Evolutionary conservation across 768 basidiomycete species (phyloP), one percentile per base, ranked within the genome.

Genomic region (Lactifluus rugatus): DNA sequence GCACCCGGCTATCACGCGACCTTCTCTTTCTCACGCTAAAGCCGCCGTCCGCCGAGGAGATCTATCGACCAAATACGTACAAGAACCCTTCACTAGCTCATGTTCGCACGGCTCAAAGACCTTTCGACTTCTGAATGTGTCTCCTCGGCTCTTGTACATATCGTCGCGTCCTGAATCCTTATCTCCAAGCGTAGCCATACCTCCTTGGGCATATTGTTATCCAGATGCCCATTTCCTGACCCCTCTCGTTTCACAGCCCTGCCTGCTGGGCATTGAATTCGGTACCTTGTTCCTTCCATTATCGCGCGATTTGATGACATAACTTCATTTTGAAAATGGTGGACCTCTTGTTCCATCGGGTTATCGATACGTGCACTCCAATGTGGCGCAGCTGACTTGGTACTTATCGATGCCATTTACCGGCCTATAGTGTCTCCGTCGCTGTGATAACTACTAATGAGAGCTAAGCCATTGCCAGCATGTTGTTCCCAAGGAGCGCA

Each of bases 81-180:
- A 39, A 26, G 34, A 36, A 28, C 56, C 44, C 31, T 28, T 44
- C 19, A 4, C 37, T 56, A 28, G 21, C 16, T 16, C 46, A 42
- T 48, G 36, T 39, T 31, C 28, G 28, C 28, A 31, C 28, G 28
- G 13, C 57, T 17, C 36, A 23, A 25, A 42, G 7, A 52, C 67
- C 57, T 71, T 67, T 61, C 26, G 23, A 25, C 31, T 46, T 47
- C 39, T 45, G 2, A 16, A 31, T 54, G 39, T 14, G 37, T 34
- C n/a, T 25, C 52, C 51, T 54, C 52, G 39, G 47, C 46, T 26
- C n/a, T 48, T n/a, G n/a, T n/a, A n/a, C n/a, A n/a, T n/a, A n/a
- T n/a, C n/a, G n/a, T n/a, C n/a, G n/a, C 34, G 11, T 47, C 13
- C 32, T 31, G 6, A 26, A 11, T n/a, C 37, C 50, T 25, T 36